phyloP scores from a whole-genome alignment of 2,329 filamentous ascomycete genomes.

The Hypoxylon sp. region DNA sequence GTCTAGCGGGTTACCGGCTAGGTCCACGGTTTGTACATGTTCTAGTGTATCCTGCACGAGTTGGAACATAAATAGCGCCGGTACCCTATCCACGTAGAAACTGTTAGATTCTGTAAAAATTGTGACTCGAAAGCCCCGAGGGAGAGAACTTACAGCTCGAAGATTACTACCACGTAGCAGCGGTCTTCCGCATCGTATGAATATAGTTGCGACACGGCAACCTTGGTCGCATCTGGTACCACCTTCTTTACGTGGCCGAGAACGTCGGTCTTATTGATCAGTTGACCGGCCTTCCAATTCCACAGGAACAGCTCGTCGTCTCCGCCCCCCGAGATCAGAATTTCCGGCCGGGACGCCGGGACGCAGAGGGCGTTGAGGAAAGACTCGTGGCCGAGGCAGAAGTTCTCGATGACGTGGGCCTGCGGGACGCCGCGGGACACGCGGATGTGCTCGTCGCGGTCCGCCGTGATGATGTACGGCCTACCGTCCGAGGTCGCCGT shows the following conservation, averaged over 20 bases:
- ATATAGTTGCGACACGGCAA: constrained; percentile 61
- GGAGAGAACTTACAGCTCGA: constrained; percentile 58
- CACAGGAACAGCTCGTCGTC: constrained; percentile 83
- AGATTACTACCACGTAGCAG: constrained; percentile 55
- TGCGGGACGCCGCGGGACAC: constrained; percentile 85
- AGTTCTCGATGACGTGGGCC: constrained; percentile 87
- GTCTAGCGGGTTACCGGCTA: constrained; percentile 76
- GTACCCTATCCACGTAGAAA: constrained; percentile 55
- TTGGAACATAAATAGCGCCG: constrained; percentile 75
- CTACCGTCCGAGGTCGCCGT: constrained; percentile 48
- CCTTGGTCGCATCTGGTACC: constrained; percentile 51
- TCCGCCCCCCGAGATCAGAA: constrained; percentile 87
- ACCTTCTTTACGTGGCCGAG: constrained; percentile 57
- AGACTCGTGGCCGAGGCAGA: constrained; percentile 87
- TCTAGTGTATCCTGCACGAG: constrained; percentile 62
- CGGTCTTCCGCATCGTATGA: constrained; percentile 47
- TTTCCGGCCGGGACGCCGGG: constrained; percentile 63
- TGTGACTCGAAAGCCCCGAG: constrained; percentile 19
- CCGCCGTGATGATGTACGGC: constrained; percentile 66
- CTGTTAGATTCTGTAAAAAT: constrained; percentile 36
- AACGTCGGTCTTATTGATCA: constrained; percentile 68
- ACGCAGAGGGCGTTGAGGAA: constrained; percentile 85
- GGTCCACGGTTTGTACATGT: constrained; percentile 62
- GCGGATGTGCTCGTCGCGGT: constrained; percentile 81
- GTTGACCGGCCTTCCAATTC: constrained; percentile 75